These are phyloP conservation scores for Pterocarpus santalinus DNA, from an alignment of 306 rosid species.

Conservation along the genomic window DNA sequence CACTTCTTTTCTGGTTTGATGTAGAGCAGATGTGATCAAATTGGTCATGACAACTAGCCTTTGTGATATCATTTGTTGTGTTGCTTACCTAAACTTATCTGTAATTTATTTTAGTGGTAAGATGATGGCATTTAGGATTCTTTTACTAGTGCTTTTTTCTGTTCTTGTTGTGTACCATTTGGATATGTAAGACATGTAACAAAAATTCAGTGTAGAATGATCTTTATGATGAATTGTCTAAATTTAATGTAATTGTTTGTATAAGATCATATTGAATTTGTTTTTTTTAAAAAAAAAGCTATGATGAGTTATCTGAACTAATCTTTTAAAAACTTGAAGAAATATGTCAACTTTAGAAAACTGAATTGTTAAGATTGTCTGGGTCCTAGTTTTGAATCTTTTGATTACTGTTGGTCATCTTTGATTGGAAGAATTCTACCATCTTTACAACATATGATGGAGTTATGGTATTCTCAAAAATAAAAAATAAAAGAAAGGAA, in stretches of 20 bases:
- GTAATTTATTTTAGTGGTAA: slow-evolving; percentile 40
- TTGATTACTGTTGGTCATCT: no score
- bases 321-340: no score
- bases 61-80: slow-evolving; percentile 43
- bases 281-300: neutral
- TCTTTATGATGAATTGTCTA: neutral
- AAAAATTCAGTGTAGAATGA: neutral
- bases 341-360: no score
- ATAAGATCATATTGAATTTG: neutral
- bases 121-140: slow-evolving; percentile 36
- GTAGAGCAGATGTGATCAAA: slow-evolving; percentile 63
- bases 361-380: no score
- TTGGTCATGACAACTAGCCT: slow-evolving; percentile 13
- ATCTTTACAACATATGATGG: no score
- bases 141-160: slow-evolving; percentile 20
- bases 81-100: slow-evolving; percentile 8
- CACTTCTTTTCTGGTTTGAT: slow-evolving; percentile 94
- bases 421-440: no score
- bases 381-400: no score
- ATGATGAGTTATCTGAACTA: no score
- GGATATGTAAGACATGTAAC: slow-evolving; percentile 2
- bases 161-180: slow-evolving; percentile 24
- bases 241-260: neutral
- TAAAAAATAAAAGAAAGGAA: no score
- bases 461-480: no score